phyloP scores from a whole-genome alignment of 345 rosid species.

The Aquilaria sinensis region DNA sequence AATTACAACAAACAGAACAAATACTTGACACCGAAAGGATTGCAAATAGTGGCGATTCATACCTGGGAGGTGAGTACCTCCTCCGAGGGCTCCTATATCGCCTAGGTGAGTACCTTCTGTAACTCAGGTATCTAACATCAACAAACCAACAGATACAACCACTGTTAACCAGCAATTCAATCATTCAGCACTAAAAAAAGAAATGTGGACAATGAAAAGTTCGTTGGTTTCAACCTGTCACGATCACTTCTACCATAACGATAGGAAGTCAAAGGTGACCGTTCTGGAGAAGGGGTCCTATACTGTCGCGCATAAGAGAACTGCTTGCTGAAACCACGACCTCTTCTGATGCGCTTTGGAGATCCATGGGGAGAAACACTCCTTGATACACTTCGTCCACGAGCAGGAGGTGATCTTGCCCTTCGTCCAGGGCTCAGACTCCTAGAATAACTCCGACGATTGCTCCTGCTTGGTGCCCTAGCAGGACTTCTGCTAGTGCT shows the following conservation, averaged over 20 bases:
- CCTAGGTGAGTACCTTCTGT: conserved; percentile 84
- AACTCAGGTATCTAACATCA: conserved; percentile 48
- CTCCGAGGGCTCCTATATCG: conserved; percentile 80
- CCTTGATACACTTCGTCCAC: conserved; percentile 73
- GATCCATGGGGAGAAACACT: conserved; percentile 77
- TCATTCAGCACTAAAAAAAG: neutral
- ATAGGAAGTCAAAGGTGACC: conserved; percentile 72
- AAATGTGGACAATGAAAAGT: neutral
- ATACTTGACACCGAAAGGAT: neutral
- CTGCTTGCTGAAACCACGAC: conserved; percentile 87
- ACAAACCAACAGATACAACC: conserved; percentile 4
- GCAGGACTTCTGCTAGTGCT: conserved; percentile 58
- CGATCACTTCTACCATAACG: conserved; percentile 62
- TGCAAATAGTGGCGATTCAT: neutral
- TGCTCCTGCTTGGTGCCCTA: conserved; percentile 43
- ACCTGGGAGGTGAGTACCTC: conserved; percentile 92
- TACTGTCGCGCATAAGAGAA: conserved; percentile 85
- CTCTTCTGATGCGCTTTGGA: conserved; percentile 82
- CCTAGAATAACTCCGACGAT: conserved; percentile 51
- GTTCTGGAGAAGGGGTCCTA: conserved; percentile 85
- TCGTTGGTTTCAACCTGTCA: conserved; percentile 44
- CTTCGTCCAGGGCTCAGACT: conserved; percentile 47
- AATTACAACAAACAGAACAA: neutral
- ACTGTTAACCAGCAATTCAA: conserved; percentile 1
- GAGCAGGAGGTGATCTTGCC: conserved; percentile 57